Percentiles rank a stretch among this genome's conserved stretches.
phyloP scores from a whole-genome alignment of 306 rosid species.

The cucumber (Cucumis sativus) region Cucumber_9930_V3 NC_026660.2:22771001-22771500 shows the following conservation, averaged over 20 bases:
- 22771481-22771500: not conserved
- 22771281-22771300: slow-evolving; percentile 40
- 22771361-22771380: slow-evolving; percentile 37
- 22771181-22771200: not conserved
- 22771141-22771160: not conserved
- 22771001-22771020: not conserved
- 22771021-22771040: not conserved
- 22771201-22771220: not conserved
- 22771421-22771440: slow-evolving; percentile 29
- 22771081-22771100: not conserved
- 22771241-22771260: slow-evolving; percentile 20
- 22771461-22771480: not conserved
- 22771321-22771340: slow-evolving; percentile 18
- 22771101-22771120: not conserved
- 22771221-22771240: not conserved
- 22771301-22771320: slow-evolving; percentile 27
- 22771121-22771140: not conserved
- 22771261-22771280: slow-evolving; percentile 33
- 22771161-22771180: not conserved
- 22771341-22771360: slow-evolving; percentile 23
- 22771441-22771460: not conserved
- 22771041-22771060: not conserved
- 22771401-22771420: slow-evolving; percentile 34
- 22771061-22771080: not conserved
- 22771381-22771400: slow-evolving; percentile 32